phyloP scores from a whole-genome alignment of 2,329 filamentous ascomycete genomes.

The Cladosporium phlei region DNA sequence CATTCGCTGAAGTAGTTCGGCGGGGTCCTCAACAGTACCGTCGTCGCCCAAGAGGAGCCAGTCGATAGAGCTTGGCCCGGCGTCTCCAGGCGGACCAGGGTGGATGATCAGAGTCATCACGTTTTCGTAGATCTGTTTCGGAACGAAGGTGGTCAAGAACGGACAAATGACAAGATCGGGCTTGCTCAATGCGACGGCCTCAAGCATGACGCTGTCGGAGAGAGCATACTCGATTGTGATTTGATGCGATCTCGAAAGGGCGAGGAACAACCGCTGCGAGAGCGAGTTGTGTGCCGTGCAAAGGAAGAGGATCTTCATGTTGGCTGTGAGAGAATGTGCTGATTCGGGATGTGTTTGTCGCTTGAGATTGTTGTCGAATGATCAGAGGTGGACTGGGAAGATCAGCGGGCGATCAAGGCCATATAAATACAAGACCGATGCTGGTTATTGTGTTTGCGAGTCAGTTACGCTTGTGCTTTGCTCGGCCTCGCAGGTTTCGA shows the following conservation, averaged over 20 bases:
- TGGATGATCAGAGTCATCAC: slow-evolving; percentile 40
- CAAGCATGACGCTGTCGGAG: slow-evolving; percentile 32
- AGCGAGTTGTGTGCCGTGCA: slow-evolving; percentile 45
- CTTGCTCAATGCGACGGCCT: slow-evolving; percentile 35
- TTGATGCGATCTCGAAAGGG: slow-evolving; percentile 33
- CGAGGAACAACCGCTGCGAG: slow-evolving; percentile 38
- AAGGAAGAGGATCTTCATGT: slow-evolving; percentile 41
- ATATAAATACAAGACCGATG: neutral
- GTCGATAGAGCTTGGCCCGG: slow-evolving; percentile 40
- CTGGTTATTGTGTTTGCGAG: no score
- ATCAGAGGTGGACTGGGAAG: neutral
- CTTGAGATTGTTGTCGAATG: neutral
- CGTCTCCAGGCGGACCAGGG: slow-evolving; percentile 41
- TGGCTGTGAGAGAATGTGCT: neutral
- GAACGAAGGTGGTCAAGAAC: slow-evolving; percentile 38
- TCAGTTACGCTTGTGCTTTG: no score
- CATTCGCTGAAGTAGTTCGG: slow-evolving; percentile 27
- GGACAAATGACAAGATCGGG: slow-evolving; percentile 42
- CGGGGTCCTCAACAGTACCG: slow-evolving; percentile 32
- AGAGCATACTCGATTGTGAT: slow-evolving; percentile 39
- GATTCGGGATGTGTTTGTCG: neutral
- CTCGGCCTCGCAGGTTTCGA: no score
- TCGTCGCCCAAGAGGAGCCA: slow-evolving; percentile 43
- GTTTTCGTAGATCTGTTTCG: slow-evolving; percentile 34
- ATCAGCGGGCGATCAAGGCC: neutral